Evolutionary conservation across 83 land plant genomes (phyloP), one percentile per base, ranked within the genome.

Genomic region (Isoetes engelmannii): DNA sequence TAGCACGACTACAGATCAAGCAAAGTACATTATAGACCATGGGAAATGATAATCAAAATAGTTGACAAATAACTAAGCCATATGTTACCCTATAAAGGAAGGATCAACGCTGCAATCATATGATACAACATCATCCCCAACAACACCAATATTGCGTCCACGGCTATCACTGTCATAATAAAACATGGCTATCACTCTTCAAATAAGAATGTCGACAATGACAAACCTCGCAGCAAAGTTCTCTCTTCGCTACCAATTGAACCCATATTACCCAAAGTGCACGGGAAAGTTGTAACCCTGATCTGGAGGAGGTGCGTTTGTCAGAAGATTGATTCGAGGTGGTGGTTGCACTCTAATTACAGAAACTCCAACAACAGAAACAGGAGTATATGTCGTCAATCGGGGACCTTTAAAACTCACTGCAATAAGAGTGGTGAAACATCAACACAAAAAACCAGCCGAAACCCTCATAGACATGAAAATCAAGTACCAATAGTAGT

Each of bases 101-200:
- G 97, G 97, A 51, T 88, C 85, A 12, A 88, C 83, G n/a, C 37
- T 64, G 70, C 97, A 91, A 41, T 84, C 84, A 75, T 75, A 88
- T 44, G 74, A 71, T 47, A 76, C 70, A 48, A 57, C 77, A 66
- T 49, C 70, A 17, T 65, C 80, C 4, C 77, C 77, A 42, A 72
- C 7, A 9, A 69, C 73, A 64, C 57, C 80, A 67, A 79, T 10
- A 45, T 82, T 57, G 4, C 69, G 65, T 47, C 68, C 80, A 43
- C 74, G 61, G n/a, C 63, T 20, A 65, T 82, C 82, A 63, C 85
- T 83, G 74, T 6, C 9, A 74, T 15, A 17, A 68, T 47, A 48
- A 70, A 42, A 66, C 44, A 50, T 51, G 46, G 8, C 10, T 66
- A 15, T 64, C 44, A 46, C 41, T 58, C 9, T 4, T 13, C 42